A percentile compares a stretch with the other conserved stretches of the same genome.
phyloP scores from a whole-genome alignment of 1,139 yeast genomes.

The Taphrina populina region DNA sequence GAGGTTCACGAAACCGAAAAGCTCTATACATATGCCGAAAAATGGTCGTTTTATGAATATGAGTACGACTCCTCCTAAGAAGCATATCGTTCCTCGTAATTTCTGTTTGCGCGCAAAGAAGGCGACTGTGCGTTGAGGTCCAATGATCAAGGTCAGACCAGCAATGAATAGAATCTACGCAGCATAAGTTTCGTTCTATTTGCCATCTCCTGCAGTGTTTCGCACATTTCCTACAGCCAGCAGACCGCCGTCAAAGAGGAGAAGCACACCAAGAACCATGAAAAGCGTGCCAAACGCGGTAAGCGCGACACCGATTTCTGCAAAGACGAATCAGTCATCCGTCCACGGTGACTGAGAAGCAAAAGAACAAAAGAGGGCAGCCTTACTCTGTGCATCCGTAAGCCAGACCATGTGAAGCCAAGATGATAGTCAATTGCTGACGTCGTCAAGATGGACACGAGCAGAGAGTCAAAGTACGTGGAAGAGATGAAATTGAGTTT shows the following conservation, averaged over 20 bases:
- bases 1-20: constrained; percentile 80
- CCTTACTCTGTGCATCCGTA: constrained; percentile 35
- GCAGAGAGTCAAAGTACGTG: no score
- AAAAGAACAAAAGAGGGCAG: not conserved
- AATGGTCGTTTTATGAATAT: constrained; percentile 77
- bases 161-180: constrained; percentile 62
- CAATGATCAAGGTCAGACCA: constrained; percentile 82
- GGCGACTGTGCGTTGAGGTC: constrained; percentile 75
- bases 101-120: constrained; percentile 87
- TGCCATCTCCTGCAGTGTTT: constrained; percentile 6
- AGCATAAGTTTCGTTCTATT: not conserved
- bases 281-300: constrained; percentile 45
- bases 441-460: no score
- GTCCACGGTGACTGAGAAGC: not conserved
- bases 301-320: constrained; percentile 35
- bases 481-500: no score
- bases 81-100: constrained; percentile 80
- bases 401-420: constrained; percentile 34
- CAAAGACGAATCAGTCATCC: constrained; percentile 48
- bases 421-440: not conserved
- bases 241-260: constrained; percentile 85
- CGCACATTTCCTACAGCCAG: constrained; percentile 80
- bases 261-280: constrained; percentile 75
- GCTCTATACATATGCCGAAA: constrained; percentile 78
- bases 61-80: constrained; percentile 68